Evolutionary conservation across 2,329 filamentous ascomycete species (phyloP), one percentile per base, ranked within the genome.

Genomic region (Venturia asperata): DNA sequence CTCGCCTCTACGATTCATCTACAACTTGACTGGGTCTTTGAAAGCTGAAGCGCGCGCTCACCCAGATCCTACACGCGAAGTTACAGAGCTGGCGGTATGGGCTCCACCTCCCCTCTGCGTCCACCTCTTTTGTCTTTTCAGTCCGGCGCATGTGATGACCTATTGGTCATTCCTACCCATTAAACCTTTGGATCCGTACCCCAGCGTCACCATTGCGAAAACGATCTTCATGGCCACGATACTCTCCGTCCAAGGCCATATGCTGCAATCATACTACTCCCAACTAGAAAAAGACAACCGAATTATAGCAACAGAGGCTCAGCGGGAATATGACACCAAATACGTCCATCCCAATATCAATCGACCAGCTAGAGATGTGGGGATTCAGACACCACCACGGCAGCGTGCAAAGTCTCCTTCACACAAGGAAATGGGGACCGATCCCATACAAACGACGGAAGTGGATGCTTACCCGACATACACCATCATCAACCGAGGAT

Each of bases 321-420:
- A 97, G 77, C 88, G 92, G 74, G 94, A 99, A 77, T 99, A 99
- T 73, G 91, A 97, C 73, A 90, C 86, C 70, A 99, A 99, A 78
- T 97, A 89, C 72, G 94, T 99, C 0, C 91, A 95, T 72, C 94
- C 94, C 1, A 84, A 87, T 13, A 84, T 96, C n/a, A 90, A 95
- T 70, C 90, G 89, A 9, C 81, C 89, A 5, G 90, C 95, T 69
- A 81, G 87, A 69, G 85, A 89, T 71, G 91, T 93, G 1, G 89
- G 86, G 6, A 94, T 89, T 0, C 93, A 97, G 74, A 87, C 88
- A 66, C 85, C 71, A 70, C 71, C 47, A 71, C 74, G 7, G 72
- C 70, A 42, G 74, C 70, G 49, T 55, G 42, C 11, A 49, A 64
- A 19, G 24, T n/a, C 37, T 68, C 65, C 66, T 74, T 66, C 74